Base-by-base conservation (phyloP, 805 yeast species). In the Metschnikowia orientalis region DNA sequence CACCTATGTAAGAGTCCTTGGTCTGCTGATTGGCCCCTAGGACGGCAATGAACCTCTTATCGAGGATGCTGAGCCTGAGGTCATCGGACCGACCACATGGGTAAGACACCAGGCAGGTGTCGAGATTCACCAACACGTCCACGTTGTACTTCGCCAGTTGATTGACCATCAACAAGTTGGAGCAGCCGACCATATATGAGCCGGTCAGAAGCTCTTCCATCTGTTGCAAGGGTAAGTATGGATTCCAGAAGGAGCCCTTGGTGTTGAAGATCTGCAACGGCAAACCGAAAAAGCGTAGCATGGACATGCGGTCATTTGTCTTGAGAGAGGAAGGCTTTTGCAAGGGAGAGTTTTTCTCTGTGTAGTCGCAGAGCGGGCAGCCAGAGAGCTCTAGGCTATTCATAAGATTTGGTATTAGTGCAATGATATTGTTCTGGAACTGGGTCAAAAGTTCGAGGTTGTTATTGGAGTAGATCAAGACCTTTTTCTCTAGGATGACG, bases 211-310 rank as follows among this genome's bases (percentile, higher is more conserved):
- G 64, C 45, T 83, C 88, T 32, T 82, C 83, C 35, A 90, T 63
- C 52, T 90, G 97, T 56, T 90, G 98, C 35, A 92, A 63, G 0
- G 97, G 95, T n/a, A 89, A 70, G 59, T 90, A 92, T 2, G 98
- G 97, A 46, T 82, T 81, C 69, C 94, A 89, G 39, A 90, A 70
- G 1, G 94, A 88, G 26, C 94, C 94, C 45, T 76, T 74, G 6
- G 71, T 66, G 30, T 87, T 87, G 58, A 92, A 92, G 1, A 88
- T 57, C 47, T 82, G 89, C 30, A 92, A 63, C 0, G 98, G 98
- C 19, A 92, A 65, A 0, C 97, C 98, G 51, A 87, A 73, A 53
- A 86, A 92, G 20, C 74, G 62, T 23, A 90, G 61, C 53, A 89
- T 69, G 1, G 95, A 84, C 41, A 71, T 69, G 31, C 96, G 63